Conservation (phyloP, 2,329 filamentous ascomycete species). For the Aspergillus jensenii region DNA sequence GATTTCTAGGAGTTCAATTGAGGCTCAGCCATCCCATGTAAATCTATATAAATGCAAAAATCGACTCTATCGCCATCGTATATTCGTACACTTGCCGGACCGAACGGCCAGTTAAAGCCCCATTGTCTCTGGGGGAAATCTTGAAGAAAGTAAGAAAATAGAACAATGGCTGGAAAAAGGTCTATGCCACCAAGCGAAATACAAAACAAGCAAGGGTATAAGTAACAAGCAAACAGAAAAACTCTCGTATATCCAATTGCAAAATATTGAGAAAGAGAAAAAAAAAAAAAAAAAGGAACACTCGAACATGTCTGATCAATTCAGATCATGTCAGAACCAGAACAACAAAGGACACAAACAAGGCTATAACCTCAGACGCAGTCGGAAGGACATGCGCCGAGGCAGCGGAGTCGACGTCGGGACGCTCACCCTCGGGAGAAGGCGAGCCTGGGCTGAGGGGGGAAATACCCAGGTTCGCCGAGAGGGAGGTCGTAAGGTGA, state of each 20-base stretch:
- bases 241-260: too few relatives aligned
- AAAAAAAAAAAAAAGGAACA: conserved; percentile 13
- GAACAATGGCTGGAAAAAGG: not conserved
- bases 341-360: not conserved
- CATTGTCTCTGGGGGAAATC: not conserved
- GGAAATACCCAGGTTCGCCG: conserved; percentile 20
- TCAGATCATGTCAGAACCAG: not conserved
- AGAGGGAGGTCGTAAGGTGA: conserved; percentile 22
- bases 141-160: not conserved
- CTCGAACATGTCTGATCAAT: not conserved
- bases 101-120: not conserved
- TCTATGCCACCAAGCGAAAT: not conserved
- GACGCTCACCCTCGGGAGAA: not conserved
- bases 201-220: not conserved
- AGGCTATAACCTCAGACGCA: not conserved
- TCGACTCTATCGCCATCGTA: not conserved
- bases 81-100: not conserved
- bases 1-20: not conserved
- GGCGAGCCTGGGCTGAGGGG: not conserved
- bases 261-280: conserved; percentile 9
- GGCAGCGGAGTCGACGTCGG: not conserved
- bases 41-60: not conserved
- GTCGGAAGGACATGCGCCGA: not conserved
- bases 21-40: too few relatives aligned
- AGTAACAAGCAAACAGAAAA: too few relatives aligned